phyloP scores from a whole-genome alignment of 345 rosid genomes.

The Litchi chinensis region DNA sequence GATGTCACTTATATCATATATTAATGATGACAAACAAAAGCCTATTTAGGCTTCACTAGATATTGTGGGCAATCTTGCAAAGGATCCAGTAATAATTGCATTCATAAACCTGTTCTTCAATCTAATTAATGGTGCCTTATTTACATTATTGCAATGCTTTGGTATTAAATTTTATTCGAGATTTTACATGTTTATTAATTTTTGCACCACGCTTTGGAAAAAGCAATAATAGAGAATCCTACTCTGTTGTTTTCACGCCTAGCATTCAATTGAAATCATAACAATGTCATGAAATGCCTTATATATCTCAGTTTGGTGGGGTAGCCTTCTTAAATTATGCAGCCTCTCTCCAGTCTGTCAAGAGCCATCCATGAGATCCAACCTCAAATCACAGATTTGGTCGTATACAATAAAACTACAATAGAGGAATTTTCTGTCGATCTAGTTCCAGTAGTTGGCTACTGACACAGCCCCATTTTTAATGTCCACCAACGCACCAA shows the following conservation, averaged over 20 bases:
- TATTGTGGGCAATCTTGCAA: neutral
- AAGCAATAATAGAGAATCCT: neutral
- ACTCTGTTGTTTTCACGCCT: neutral
- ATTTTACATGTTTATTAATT: slow-evolving; percentile 1
- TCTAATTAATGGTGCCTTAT: neutral
- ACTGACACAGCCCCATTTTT: slow-evolving; percentile 19
- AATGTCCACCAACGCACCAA: slow-evolving; percentile 35
- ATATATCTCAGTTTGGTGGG: slow-evolving; percentile 15
- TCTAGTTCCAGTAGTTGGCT: neutral
- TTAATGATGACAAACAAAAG: neutral
- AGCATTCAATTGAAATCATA: neutral
- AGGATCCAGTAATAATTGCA: neutral
- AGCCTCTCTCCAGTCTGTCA: slow-evolving; percentile 33
- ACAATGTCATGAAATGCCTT: neutral
- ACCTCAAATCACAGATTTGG: slow-evolving; percentile 23
- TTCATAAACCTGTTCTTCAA: neutral
- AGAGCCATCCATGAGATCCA: neutral
- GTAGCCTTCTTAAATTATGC: slow-evolving; percentile 21
- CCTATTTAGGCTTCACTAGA: neutral
- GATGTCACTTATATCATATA: neutral
- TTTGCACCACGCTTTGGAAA: neutral
- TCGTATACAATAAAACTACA: neutral
- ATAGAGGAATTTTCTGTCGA: neutral
- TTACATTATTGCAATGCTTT: neutral
- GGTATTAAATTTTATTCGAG: neutral